phyloP scores from a whole-genome alignment of 108 stramenopile species.

The Seminavis robusta region DNA sequence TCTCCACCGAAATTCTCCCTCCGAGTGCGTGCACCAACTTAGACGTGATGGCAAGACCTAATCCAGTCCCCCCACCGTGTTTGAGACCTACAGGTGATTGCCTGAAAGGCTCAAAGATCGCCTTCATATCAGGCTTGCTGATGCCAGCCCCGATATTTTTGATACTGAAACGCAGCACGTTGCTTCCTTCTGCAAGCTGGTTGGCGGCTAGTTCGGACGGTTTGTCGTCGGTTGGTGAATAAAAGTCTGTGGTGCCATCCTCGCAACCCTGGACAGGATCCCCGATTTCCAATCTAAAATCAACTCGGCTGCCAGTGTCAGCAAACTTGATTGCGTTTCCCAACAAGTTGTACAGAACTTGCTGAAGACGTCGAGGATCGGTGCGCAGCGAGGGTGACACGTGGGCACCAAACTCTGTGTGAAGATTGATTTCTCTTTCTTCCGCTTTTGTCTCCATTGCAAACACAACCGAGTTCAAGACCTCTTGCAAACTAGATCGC shows the following conservation, averaged over 20 bases:
- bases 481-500: constrained; percentile 9
- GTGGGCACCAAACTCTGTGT: constrained; percentile 6
- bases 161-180: constrained; percentile 36
- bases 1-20: constrained; percentile 27
- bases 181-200: neutral
- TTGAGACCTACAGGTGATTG: too few relatives aligned
- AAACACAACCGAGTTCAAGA: constrained; percentile 19
- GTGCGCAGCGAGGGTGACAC: constrained; percentile 19
- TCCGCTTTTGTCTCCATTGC: constrained; percentile 27
- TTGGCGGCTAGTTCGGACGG: neutral
- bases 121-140: constrained; percentile 31
- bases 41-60: constrained; percentile 35
- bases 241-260: neutral
- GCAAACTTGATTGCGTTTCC: constrained; percentile 49
- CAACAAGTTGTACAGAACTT: constrained; percentile 44
- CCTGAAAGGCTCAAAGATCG: constrained; percentile 48
- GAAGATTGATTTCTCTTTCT: constrained; percentile 4
- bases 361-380: constrained; percentile 38
- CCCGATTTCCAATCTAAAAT: constrained; percentile 17
- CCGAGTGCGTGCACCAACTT: constrained; percentile 34
- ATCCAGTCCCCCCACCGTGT: constrained; percentile 43
- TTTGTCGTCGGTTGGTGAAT: too few relatives aligned
- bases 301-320: constrained; percentile 17
- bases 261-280: neutral
- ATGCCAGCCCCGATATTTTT: constrained; percentile 52